Conservation (phyloP, 768 basidiomycete genomes). For the Phylloporus rhodoxanthus region DNA sequence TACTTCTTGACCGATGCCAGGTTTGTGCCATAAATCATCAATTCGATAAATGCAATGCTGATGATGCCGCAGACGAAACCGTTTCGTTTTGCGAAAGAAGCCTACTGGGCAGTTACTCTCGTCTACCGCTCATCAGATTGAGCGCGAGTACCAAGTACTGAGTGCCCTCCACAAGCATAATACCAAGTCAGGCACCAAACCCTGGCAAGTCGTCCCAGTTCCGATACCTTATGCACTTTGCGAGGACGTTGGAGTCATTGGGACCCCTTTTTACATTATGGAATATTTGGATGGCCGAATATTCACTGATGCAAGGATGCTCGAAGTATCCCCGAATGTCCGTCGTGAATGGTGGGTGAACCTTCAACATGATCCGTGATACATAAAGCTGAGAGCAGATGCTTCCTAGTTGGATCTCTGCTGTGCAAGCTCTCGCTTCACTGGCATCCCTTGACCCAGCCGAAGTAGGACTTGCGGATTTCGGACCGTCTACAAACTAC, state of each 20-base stretch:
- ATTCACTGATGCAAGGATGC: constrained; percentile 81
- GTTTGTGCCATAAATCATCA: constrained; percentile 34
- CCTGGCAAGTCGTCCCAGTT: constrained; percentile 63
- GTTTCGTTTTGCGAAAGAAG: constrained; percentile 88
- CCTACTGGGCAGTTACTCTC: constrained; percentile 85
- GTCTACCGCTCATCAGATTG: constrained; percentile 89
- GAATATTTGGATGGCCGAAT: constrained; percentile 92
- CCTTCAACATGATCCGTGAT: background rate
- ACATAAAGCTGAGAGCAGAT: background rate
- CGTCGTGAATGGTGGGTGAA: constrained; percentile 62
- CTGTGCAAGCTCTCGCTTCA: constrained; percentile 62
- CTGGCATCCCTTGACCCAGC: constrained; percentile 60
- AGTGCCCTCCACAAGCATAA: constrained; percentile 75
- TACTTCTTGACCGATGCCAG: constrained; percentile 82
- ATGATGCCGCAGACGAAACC: constrained; percentile 37
- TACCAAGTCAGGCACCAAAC: constrained; percentile 40
- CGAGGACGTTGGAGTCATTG: constrained; percentile 68
- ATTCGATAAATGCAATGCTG: background rate
- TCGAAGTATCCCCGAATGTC: constrained; percentile 55
- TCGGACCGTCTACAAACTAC: constrained; percentile 73
- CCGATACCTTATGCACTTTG: constrained; percentile 83
- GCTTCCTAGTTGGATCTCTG: constrained; percentile 64
- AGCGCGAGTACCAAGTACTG: constrained; percentile 85
- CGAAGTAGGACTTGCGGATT: constrained; percentile 60
- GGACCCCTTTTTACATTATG: constrained; percentile 95